Conservation (phyloP, 78 protist species). For the Cavenderia fasciculata region DNA sequence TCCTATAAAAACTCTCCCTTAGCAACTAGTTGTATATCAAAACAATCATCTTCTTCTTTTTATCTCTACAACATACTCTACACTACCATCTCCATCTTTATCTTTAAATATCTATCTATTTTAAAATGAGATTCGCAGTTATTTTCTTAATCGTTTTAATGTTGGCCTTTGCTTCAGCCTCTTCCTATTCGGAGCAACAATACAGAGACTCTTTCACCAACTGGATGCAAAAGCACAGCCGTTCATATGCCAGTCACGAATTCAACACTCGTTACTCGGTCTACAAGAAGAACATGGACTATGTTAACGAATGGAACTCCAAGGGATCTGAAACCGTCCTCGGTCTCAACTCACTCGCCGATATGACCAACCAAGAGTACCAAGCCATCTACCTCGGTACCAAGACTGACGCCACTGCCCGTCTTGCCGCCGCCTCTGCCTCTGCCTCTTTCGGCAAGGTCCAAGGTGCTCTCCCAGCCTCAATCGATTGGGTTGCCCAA, state of each 20-base stretch:
- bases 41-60: no score
- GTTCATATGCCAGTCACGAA: neutral
- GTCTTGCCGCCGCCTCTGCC: neutral
- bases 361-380: constrained; percentile 64
- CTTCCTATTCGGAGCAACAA: constrained; percentile 18
- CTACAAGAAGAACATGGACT: constrained; percentile 67
- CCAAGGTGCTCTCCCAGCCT: neutral
- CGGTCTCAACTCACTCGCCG: constrained; percentile 60
- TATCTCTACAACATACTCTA: no score
- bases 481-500: constrained; percentile 74
- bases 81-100: no score
- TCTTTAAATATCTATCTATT: no score
- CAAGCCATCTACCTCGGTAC: constrained; percentile 14
- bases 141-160: no score
- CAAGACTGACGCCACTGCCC: constrained; percentile 12
- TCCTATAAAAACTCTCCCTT: no score
- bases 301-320: constrained; percentile 22
- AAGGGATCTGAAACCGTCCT: constrained; percentile 64
- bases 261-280: constrained; percentile 27
- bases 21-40: no score
- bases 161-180: constrained; percentile 1
- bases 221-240: constrained; percentile 43
- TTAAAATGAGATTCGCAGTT: no score
- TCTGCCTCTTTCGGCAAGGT: neutral
- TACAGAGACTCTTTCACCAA: constrained; percentile 27